phyloP scores from a whole-genome alignment of 345 rosid species.

The Excoecaria agallocha region DNA sequence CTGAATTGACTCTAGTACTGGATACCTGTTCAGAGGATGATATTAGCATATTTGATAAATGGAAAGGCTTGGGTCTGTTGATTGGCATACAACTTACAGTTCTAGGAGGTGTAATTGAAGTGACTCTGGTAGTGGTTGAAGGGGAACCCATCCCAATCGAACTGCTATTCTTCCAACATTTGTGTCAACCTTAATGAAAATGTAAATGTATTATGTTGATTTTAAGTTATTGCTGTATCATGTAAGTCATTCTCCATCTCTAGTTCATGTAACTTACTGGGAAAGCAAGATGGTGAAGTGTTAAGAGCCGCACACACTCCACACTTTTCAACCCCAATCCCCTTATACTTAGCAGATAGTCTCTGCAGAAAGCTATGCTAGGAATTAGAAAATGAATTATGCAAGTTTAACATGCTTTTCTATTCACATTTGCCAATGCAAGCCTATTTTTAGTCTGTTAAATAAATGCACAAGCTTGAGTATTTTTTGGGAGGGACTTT shows the following conservation, averaged over 20 bases:
- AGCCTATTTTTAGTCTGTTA: not conserved
- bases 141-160: slow-evolving; percentile 96
- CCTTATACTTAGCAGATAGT: slow-evolving; percentile 72
- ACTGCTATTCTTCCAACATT: slow-evolving; percentile 97
- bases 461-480: not conserved
- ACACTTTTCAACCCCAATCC: slow-evolving; percentile 95
- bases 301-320: slow-evolving; percentile 88
- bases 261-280: slow-evolving; percentile 58
- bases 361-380: slow-evolving; percentile 47
- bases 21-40: slow-evolving; percentile 53
- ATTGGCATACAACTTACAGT: slow-evolving; percentile 54
- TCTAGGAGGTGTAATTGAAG: slow-evolving; percentile 90
- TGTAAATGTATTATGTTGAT: slow-evolving; percentile 12
- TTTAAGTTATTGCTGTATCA: slow-evolving; percentile 15
- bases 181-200: slow-evolving; percentile 73
- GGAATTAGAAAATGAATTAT: slow-evolving; percentile 9
- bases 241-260: slow-evolving; percentile 9
- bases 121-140: slow-evolving; percentile 87
- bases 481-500: slow-evolving; percentile 5
- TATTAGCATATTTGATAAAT: slow-evolving; percentile 25
- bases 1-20: slow-evolving; percentile 82
- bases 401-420: not conserved
- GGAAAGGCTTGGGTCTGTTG: slow-evolving; percentile 3
- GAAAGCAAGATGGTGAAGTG: slow-evolving; percentile 89
- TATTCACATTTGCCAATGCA: not conserved